A percentile compares a stretch with the other conserved stretches of the same genome.
These are phyloP conservation scores for Exophiala xenobiotica DNA, from an alignment of 2,329 filamentous ascomycete species.

Conservation along the genomic window DNA sequence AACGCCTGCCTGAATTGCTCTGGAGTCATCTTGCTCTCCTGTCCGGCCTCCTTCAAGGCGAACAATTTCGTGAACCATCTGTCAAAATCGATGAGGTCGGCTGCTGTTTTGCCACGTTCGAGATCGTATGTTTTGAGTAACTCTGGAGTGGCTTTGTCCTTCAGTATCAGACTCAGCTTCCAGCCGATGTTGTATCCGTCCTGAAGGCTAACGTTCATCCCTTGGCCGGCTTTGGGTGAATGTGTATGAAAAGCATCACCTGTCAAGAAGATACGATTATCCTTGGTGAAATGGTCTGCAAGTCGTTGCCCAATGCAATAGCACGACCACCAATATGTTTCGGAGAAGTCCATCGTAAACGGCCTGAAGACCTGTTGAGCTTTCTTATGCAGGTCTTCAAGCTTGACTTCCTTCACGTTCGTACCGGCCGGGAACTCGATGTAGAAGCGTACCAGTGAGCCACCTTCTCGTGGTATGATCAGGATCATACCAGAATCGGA, in stretches of 20 bases:
- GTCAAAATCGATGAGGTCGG: constrained; percentile 62
- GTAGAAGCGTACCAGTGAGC: constrained; percentile 61
- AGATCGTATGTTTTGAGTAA: constrained; percentile 55
- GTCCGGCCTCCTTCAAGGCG: constrained; percentile 39
- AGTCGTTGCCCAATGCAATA: constrained; percentile 71
- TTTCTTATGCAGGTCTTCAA: constrained; percentile 54
- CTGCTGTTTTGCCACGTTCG: constrained; percentile 54
- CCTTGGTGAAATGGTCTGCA: constrained; percentile 66
- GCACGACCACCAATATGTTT: constrained; percentile 67
- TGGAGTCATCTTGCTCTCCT: constrained; percentile 36
- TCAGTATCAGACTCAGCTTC: constrained; percentile 56
- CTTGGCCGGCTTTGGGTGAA: constrained; percentile 70
- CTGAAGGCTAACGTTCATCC: constrained; percentile 54
- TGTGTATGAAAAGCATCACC: constrained; percentile 70
- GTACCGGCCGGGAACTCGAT: constrained; percentile 57
- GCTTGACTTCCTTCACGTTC: constrained; percentile 51
- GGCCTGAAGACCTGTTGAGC: constrained; percentile 56
- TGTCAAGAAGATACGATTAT: constrained; percentile 65
- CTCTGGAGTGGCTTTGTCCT: constrained; percentile 42
- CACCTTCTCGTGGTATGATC: constrained; percentile 56
- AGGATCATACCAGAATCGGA: constrained; percentile 47
- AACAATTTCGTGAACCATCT: constrained; percentile 56
- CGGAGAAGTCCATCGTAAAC: constrained; percentile 54
- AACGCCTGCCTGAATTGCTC: constrained; percentile 59
- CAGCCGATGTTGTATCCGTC: constrained; percentile 62